Evolutionary conservation across 768 basidiomycete genomes (phyloP).

Genomic region (Tulasnella sp.): DNA sequence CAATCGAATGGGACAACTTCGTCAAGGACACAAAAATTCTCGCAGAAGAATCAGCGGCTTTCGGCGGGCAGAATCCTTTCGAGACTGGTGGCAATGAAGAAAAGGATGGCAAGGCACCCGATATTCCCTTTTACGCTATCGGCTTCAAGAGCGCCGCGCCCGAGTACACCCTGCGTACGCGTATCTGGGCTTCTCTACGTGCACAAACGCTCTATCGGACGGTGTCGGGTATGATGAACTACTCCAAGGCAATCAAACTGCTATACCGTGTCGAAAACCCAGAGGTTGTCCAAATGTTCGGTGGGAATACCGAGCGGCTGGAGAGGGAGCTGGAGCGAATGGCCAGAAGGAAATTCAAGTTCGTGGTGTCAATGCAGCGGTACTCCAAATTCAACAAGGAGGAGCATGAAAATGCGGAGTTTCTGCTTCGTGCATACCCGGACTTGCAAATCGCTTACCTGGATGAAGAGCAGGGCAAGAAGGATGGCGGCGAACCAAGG

Average conservation of each 20-base stretch:
- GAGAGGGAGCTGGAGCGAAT: slow-evolving; percentile 95
- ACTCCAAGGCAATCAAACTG: slow-evolving; percentile 97
- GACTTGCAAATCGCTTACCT: slow-evolving; percentile 98
- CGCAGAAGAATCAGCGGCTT: slow-evolving; percentile 86
- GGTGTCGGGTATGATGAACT: slow-evolving; percentile 99
- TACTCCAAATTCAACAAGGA: slow-evolving; percentile 99
- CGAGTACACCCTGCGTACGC: slow-evolving; percentile 94
- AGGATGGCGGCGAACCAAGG: slow-evolving; percentile 89
- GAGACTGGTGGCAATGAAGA: slow-evolving; percentile 67
- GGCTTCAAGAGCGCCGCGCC: slow-evolving; percentile 99
- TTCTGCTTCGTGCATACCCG: slow-evolving; percentile 91
- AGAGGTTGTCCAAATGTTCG: slow-evolving; percentile 93
- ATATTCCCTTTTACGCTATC: slow-evolving; percentile 94
- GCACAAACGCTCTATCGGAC: slow-evolving; percentile 98
- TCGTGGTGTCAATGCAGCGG: slow-evolving; percentile 97
- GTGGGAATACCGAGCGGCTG: slow-evolving; percentile 93
- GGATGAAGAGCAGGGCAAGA: slow-evolving; percentile 87
- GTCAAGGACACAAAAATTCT: slow-evolving; percentile 99
- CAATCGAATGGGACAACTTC: slow-evolving; percentile 98
- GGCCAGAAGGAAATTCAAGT: slow-evolving; percentile 98
- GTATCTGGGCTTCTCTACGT: slow-evolving; percentile 98
- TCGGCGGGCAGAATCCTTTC: slow-evolving; percentile 62
- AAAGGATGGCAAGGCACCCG: slow-evolving; percentile 57
- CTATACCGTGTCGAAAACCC: slow-evolving; percentile 99
- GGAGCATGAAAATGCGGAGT: slow-evolving; percentile 98